phyloP scores from a whole-genome alignment of 1,284 basidiomycete species.

The Ganoderma lingzhi region DNA sequence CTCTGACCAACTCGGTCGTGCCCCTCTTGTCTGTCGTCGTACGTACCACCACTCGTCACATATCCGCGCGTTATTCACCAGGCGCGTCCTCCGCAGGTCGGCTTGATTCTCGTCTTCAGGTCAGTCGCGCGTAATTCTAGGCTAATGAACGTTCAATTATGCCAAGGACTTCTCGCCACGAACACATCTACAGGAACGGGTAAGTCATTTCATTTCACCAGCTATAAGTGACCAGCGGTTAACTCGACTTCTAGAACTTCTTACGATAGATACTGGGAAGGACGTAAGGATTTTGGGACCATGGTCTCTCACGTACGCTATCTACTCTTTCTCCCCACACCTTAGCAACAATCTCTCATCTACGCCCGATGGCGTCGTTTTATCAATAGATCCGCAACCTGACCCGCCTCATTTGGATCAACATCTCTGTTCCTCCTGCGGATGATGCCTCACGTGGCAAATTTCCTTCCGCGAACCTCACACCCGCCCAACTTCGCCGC shows the following conservation, averaged over 20 bases:
- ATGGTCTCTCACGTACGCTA: constrained; percentile 65
- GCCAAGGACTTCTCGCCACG: not conserved
- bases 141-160: not conserved
- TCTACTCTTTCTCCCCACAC: not conserved
- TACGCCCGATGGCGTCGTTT: not conserved
- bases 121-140: constrained; percentile 42
- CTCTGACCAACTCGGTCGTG: constrained; percentile 77
- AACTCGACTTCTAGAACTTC: constrained; percentile 60
- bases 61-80: not conserved
- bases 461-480: constrained; percentile 54
- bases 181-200: constrained; percentile 41
- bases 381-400: constrained; percentile 64
- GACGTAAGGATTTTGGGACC: constrained; percentile 81
- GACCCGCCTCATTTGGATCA: constrained; percentile 80
- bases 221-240: not conserved
- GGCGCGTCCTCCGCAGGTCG: constrained; percentile 55
- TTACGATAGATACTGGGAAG: constrained; percentile 86
- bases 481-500: constrained; percentile 64
- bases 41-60: constrained; percentile 43
- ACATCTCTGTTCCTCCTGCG: constrained; percentile 70
- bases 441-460: constrained; percentile 60
- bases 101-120: constrained; percentile 82
- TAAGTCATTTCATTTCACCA: constrained; percentile 24
- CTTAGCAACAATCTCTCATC: too few relatives aligned
- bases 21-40: constrained; percentile 92